Conservation (phyloP, 257 asterid genomes). For the Primulina eburnea region DNA sequence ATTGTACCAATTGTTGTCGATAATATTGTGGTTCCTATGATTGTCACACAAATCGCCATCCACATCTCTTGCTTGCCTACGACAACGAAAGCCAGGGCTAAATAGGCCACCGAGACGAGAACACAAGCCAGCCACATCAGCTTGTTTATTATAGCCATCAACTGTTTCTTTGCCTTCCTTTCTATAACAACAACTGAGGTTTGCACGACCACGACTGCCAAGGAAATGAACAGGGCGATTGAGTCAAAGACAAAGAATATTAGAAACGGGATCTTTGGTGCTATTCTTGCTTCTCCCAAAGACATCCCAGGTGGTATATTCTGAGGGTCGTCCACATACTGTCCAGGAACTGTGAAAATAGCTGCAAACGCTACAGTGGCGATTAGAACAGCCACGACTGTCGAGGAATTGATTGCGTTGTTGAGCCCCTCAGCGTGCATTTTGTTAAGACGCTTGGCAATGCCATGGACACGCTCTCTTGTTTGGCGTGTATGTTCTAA, state of each 20-base stretch:
- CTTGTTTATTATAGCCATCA: slow-evolving; percentile 59
- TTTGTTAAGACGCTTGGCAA: slow-evolving; percentile 50
- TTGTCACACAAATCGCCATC: slow-evolving; percentile 46
- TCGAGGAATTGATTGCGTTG: slow-evolving; percentile 56
- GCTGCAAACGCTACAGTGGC: slow-evolving; percentile 59
- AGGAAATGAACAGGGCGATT: slow-evolving; percentile 43
- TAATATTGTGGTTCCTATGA: slow-evolving; percentile 45
- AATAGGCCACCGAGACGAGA: slow-evolving; percentile 48
- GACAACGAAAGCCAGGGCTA: slow-evolving; percentile 50
- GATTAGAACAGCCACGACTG: slow-evolving; percentile 55
- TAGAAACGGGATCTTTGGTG: slow-evolving; percentile 34
- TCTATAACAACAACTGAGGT: slow-evolving; percentile 55
- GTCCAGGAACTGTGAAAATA: slow-evolving; percentile 52
- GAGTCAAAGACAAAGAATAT: slow-evolving; percentile 55
- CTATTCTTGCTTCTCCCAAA: slow-evolving; percentile 49
- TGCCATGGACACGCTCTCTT: slow-evolving; percentile 46
- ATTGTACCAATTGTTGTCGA: slow-evolving; percentile 47
- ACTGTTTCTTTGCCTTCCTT: slow-evolving; percentile 54
- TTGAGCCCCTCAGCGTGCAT: slow-evolving; percentile 56
- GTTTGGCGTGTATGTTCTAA: slow-evolving; percentile 55
- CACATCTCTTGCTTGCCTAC: slow-evolving; percentile 43
- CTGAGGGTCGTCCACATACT: slow-evolving; percentile 38
- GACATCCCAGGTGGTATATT: slow-evolving; percentile 36
- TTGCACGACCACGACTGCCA: slow-evolving; percentile 60
- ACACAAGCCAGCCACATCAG: slow-evolving; percentile 60